Evolutionary conservation across 1,284 basidiomycete species (phyloP).

Genomic region (Boletus sp.): DNA sequence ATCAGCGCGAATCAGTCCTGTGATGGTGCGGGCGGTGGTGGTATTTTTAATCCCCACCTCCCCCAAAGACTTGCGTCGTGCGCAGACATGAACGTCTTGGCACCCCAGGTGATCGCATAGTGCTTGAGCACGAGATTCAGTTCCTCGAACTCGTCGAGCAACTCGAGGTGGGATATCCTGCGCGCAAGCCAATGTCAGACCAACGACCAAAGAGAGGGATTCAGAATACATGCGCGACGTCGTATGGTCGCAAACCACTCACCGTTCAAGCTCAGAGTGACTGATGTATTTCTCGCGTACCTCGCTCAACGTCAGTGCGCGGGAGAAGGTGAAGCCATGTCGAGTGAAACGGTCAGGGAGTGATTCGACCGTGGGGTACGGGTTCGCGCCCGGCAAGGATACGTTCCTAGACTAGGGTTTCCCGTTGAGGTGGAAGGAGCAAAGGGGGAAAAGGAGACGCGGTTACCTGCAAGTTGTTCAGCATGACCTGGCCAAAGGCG

Average conservation of each 20-base stretch:
- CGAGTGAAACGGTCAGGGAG: slow-evolving; percentile 62
- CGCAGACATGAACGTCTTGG: slow-evolving; percentile 25
- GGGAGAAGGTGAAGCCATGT: slow-evolving; percentile 44
- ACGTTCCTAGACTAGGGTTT: slow-evolving; percentile 65
- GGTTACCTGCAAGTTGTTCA: slow-evolving; percentile 73
- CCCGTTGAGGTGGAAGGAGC: slow-evolving; percentile 22
- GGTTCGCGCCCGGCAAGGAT: slow-evolving; percentile 65
- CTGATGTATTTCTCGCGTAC: slow-evolving; percentile 58
- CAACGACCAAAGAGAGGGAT: too few species aligned
- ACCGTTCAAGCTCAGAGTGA: slow-evolving; percentile 62
- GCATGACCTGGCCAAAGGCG: slow-evolving; percentile 84
- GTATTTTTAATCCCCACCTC: slow-evolving; percentile 35
- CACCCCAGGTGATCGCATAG: slow-evolving; percentile 83
- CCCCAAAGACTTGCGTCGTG: slow-evolving; percentile 29
- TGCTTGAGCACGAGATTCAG: slow-evolving; percentile 82
- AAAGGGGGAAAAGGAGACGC: slow-evolving; percentile 45
- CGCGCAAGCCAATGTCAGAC: neutral
- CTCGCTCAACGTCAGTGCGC: slow-evolving; percentile 33
- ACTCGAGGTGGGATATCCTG: slow-evolving; percentile 75
- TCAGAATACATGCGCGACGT: too few species aligned
- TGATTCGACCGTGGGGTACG: slow-evolving; percentile 46
- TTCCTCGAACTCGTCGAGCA: slow-evolving; percentile 90
- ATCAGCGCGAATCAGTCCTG: neutral
- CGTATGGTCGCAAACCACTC: slow-evolving; percentile 18
- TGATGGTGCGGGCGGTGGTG: neutral